Evolutionary conservation across 345 rosid genomes (phyloP).

Genomic region (Odontarrhena argentea): DNA sequence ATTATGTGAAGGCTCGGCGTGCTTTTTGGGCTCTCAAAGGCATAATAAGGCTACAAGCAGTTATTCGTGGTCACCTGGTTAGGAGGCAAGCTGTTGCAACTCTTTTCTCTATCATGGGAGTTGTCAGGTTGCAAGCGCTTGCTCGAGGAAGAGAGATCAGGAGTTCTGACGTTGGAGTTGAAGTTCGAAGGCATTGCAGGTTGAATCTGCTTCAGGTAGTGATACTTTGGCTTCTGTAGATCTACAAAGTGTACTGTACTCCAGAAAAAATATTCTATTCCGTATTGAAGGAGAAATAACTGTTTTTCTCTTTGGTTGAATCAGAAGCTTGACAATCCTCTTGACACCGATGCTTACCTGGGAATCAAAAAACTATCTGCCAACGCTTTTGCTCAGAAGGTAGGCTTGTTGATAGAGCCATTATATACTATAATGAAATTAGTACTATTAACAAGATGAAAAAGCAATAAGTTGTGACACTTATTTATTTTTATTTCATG

Average conservation of each 20-base stretch:
- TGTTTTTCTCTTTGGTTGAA: background rate
- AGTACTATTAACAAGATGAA: background rate
- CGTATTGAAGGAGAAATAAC: background rate
- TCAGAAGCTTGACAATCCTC: slow-evolving; percentile 39
- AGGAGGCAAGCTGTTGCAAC: slow-evolving; percentile 91
- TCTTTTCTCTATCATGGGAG: slow-evolving; percentile 71
- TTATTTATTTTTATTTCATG: background rate
- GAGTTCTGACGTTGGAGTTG: slow-evolving; percentile 61
- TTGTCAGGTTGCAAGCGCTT: slow-evolving; percentile 81
- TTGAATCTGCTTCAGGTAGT: slow-evolving; percentile 54
- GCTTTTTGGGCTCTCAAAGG: slow-evolving; percentile 96
- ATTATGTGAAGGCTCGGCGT: slow-evolving; percentile 77
- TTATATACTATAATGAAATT: background rate
- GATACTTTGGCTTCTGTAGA: slow-evolving; percentile 1
- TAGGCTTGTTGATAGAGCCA: slow-evolving; percentile 34
- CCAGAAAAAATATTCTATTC: background rate
- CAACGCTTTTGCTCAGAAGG: slow-evolving; percentile 70
- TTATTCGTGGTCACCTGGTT: slow-evolving; percentile 92
- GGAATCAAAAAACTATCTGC: slow-evolving; percentile 55
- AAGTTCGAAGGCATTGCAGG: slow-evolving; percentile 43
- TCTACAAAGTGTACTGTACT: background rate
- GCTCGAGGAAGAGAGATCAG: slow-evolving; percentile 69
- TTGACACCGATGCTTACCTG: slow-evolving; percentile 43
- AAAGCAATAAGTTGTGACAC: background rate
- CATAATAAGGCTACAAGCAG: slow-evolving; percentile 95